Evolutionary conservation across 768 basidiomycete genomes (phyloP).

Genomic region (Mycena latifolia): DNA sequence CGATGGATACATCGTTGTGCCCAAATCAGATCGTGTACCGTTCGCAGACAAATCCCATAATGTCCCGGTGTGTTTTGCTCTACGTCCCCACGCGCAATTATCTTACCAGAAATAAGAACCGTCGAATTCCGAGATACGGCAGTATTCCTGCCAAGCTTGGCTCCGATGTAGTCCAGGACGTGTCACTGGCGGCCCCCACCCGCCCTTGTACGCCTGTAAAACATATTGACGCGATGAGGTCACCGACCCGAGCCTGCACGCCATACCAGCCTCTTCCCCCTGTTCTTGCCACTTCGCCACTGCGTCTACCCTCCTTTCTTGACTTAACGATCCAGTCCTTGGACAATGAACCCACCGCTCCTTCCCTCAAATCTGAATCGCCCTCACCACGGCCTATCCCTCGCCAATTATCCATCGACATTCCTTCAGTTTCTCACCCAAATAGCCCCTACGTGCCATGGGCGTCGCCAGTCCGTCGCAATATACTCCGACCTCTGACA

Average conservation of each 20-base stretch:
- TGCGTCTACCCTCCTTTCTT: constrained; percentile 54
- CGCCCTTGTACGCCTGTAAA: constrained; percentile 10
- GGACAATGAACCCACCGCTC: constrained; percentile 19
- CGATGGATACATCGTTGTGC: constrained; percentile 33
- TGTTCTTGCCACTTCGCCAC: constrained; percentile 48
- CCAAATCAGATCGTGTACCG: constrained; percentile 43
- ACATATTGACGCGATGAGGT: constrained; percentile 13
- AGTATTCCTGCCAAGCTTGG: constrained; percentile 20
- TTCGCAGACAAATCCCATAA: constrained; percentile 46
- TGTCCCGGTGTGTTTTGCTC: constrained; percentile 38
- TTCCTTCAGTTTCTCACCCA: constrained; percentile 59
- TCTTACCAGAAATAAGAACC: constrained; percentile 12
- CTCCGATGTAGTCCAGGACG: constrained; percentile 5
- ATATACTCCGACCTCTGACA: constrained; percentile 53
- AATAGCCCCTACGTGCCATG: constrained; percentile 71
- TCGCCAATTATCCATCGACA: constrained; percentile 43
- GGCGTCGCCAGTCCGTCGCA: constrained; percentile 56
- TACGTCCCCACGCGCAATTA: background rate
- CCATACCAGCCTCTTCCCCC: constrained; percentile 38
- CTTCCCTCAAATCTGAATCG: constrained; percentile 26
- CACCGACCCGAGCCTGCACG: constrained; percentile 33
- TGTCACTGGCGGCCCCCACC: constrained; percentile 10
- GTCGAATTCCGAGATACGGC: background rate
- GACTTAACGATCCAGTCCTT: constrained; percentile 41
- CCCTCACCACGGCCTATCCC: constrained; percentile 22